A percentile compares a stretch with the other conserved stretches of the same genome.
Evolutionary conservation across 352 stramenopile species (phyloP).

Genomic region (Ochromonadaceae sp.): DNA sequence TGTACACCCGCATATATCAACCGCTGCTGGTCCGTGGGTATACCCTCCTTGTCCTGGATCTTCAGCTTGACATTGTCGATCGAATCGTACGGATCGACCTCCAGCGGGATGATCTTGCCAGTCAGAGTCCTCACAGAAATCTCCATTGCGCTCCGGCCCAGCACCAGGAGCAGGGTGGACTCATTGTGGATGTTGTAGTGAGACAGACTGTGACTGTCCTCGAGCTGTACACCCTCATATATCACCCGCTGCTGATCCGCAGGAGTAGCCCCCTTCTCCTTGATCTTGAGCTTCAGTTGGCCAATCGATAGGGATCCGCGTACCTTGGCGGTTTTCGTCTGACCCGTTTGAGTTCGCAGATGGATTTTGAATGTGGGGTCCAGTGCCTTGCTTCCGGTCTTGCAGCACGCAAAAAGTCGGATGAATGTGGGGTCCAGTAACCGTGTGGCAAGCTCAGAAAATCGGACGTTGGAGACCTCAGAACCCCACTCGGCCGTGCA

Average conservation of each 20-base stretch:
- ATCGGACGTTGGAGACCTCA: no score
- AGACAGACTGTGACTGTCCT: constrained; percentile 62
- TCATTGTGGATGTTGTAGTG: constrained; percentile 94
- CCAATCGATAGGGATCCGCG: no score
- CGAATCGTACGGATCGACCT: constrained; percentile 96
- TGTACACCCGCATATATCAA: constrained; percentile 99
- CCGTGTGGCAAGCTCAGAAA: no score
- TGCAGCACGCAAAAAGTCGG: no score
- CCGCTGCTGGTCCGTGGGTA: constrained; percentile 97
- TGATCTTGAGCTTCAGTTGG: constrained; percentile 99
- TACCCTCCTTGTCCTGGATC: constrained; percentile 99
- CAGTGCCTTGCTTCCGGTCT: no score
- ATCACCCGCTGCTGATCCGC: constrained; percentile 65
- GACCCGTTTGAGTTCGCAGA: no score
- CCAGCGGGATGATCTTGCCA: constrained; percentile 98
- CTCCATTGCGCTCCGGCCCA: constrained; percentile 76
- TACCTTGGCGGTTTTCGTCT: no score
- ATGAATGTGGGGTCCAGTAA: no score
- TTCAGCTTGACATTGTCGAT: constrained; percentile 99
- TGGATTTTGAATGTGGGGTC: no score
- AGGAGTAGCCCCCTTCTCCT: constrained; percentile 97
- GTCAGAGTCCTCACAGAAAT: constrained; percentile 82
- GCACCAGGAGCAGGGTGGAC: constrained; percentile 83
- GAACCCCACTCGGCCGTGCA: no score
- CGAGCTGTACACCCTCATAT: constrained; percentile 71